Percentiles rank a stretch among this genome's conserved stretches.
phyloP scores from a whole-genome alignment of 306 rosid genomes.

The Psophocarpus tetragonolobus region DNA sequence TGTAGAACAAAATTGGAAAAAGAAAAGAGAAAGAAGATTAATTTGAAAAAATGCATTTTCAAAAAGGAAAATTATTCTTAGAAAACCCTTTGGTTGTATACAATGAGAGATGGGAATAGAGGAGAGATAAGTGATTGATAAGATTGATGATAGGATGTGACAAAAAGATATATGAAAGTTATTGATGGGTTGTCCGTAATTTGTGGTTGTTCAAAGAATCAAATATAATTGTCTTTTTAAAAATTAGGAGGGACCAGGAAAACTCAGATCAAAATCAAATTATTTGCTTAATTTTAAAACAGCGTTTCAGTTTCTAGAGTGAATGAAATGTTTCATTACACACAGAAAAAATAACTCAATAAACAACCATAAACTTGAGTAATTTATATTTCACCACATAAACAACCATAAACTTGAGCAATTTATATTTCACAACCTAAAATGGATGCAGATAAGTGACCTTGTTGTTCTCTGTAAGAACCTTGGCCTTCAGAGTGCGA shows the following conservation, averaged over 20 bases:
- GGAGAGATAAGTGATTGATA: too few species aligned
- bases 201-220: too few species aligned
- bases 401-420: not conserved
- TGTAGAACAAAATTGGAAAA: not conserved
- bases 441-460: constrained; percentile 43
- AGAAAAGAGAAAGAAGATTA: constrained; percentile 6
- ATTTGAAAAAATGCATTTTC: not conserved
- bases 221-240: too few species aligned
- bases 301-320: not conserved
- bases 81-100: too few species aligned
- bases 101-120: too few species aligned
- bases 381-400: constrained; percentile 20
- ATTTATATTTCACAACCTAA: constrained; percentile 20
- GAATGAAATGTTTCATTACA: not conserved
- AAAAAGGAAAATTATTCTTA: too few species aligned
- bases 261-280: not conserved
- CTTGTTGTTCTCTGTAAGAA: constrained; percentile 60
- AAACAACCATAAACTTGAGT: not conserved
- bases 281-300: not conserved
- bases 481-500: constrained; percentile 52
- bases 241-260: not conserved
- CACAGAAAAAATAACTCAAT: not conserved
- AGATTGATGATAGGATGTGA: too few species aligned
- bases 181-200: too few species aligned
- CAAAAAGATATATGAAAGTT: too few species aligned